Conservation (phyloP, 805 yeast genomes). For the Saccharomycopsis malanga region DNA sequence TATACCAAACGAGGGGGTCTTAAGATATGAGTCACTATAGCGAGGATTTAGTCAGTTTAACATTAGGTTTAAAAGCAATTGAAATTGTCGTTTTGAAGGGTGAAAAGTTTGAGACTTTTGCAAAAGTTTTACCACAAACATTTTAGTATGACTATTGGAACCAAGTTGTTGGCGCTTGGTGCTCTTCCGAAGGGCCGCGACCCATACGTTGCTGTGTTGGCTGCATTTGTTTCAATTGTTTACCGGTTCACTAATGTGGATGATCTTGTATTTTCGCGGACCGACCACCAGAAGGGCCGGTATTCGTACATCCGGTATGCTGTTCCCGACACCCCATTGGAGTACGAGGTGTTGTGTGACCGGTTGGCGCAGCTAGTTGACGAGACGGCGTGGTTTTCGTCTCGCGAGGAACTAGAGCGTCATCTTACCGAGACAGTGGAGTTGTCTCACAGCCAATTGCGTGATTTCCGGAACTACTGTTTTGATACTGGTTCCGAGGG, state of each 20-base stretch:
- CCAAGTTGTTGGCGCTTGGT: background rate
- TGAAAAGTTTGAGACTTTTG: too few species aligned
- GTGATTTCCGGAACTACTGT: constrained; percentile 20
- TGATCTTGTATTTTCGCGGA: constrained; percentile 20
- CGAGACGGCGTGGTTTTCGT: constrained; percentile 2
- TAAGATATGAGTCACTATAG: too few species aligned
- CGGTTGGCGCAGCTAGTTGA: constrained; percentile 1
- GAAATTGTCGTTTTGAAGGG: too few species aligned
- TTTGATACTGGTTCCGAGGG: constrained; percentile 10
- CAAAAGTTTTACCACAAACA: too few species aligned
- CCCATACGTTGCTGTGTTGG: constrained; percentile 7
- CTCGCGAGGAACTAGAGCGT: constrained; percentile 2
- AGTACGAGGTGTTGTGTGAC: constrained; percentile 7
- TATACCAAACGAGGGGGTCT: too few species aligned
- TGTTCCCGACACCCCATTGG: constrained; percentile 18
- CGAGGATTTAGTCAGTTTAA: too few species aligned
- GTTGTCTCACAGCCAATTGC: constrained; percentile 17
- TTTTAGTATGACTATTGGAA: background rate
- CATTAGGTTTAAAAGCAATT: too few species aligned
- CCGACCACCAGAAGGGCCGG: background rate
- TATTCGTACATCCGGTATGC: constrained; percentile 17
- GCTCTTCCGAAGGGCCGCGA: background rate
- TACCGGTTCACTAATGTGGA: constrained; percentile 22
- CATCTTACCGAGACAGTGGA: constrained; percentile 11
- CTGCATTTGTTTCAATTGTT: constrained; percentile 17